A percentile compares a stretch with the other conserved stretches of the same genome.
These are phyloP conservation scores for Liriodendron chinense DNA, from an alignment of 164 flowering plant species.

Conservation along the genomic window DNA sequence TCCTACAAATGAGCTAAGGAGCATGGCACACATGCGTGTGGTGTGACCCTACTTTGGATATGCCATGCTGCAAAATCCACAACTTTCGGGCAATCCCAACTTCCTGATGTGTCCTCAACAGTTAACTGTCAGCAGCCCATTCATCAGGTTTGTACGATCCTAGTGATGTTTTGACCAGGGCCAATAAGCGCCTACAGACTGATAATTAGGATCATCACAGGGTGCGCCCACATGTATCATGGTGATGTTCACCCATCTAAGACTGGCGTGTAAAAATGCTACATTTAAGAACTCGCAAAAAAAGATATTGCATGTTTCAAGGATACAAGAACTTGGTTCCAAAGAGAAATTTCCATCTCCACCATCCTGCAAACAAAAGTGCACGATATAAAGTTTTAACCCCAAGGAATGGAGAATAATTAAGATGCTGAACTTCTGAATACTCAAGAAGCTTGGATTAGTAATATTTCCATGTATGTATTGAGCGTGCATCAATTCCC, in stretches of 20 bases:
- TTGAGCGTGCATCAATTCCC: slow-evolving; percentile 9
- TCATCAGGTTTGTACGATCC: too few relatives aligned
- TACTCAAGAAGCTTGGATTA: neutral
- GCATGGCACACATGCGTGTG: too few relatives aligned
- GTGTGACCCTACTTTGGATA: too few relatives aligned
- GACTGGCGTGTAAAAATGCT: neutral
- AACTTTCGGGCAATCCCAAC: too few relatives aligned
- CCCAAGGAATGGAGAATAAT: neutral
- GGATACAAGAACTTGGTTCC: slow-evolving; percentile 57
- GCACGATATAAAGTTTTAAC: slow-evolving; percentile 6
- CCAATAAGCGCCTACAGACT: neutral
- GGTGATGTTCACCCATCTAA: neutral
- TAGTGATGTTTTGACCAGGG: neutral
- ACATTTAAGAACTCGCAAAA: neutral
- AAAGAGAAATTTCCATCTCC: slow-evolving; percentile 36
- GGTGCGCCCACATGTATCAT: neutral
- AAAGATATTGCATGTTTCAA: slow-evolving; percentile 15
- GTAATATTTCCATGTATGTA: slow-evolving; percentile 16
- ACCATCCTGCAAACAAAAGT: slow-evolving; percentile 37
- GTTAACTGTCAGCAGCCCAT: too few relatives aligned
- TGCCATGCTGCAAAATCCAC: too few relatives aligned
- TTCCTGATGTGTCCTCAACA: too few relatives aligned
- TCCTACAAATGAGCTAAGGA: too few relatives aligned
- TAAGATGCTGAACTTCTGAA: neutral
- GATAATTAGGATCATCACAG: neutral